Evolutionary conservation across 495 filamentous ascomycete species (phyloP).

Genomic region (Tuber umbilicatum): DNA sequence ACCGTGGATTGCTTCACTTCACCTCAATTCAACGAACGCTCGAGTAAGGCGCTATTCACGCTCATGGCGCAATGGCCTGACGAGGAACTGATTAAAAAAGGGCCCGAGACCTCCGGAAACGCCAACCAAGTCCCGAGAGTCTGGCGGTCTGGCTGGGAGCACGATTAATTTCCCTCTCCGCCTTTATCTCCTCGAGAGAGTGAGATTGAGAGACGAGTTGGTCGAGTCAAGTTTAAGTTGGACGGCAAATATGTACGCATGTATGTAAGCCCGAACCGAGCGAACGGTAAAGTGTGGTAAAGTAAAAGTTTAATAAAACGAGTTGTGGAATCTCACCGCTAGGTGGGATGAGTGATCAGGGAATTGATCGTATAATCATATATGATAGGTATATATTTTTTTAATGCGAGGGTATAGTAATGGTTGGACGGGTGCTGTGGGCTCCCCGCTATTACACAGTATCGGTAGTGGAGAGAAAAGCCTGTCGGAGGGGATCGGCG

Average conservation of each 20-base stretch:
- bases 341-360: not conserved
- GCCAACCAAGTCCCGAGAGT: not conserved
- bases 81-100: not conserved
- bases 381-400: not conserved
- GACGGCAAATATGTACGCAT: not conserved
- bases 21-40: not conserved
- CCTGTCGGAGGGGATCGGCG: not conserved
- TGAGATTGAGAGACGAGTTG: not conserved
- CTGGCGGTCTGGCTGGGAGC: not conserved
- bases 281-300: not conserved
- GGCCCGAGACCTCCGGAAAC: not conserved
- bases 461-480: too few relatives aligned
- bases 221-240: not conserved
- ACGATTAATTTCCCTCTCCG: not conserved
- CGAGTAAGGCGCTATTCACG: not conserved
- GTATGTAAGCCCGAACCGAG: not conserved
- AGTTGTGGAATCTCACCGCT: conserved; percentile 1
- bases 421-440: too few relatives aligned
- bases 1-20: not conserved
- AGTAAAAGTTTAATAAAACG: not conserved
- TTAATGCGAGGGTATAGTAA: not conserved
- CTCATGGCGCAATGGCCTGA: not conserved
- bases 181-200: not conserved
- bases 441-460: too few relatives aligned
- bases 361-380: not conserved